phyloP scores from a whole-genome alignment of 2,329 filamentous ascomycete species.

The Nectriaceae sp. region DNA sequence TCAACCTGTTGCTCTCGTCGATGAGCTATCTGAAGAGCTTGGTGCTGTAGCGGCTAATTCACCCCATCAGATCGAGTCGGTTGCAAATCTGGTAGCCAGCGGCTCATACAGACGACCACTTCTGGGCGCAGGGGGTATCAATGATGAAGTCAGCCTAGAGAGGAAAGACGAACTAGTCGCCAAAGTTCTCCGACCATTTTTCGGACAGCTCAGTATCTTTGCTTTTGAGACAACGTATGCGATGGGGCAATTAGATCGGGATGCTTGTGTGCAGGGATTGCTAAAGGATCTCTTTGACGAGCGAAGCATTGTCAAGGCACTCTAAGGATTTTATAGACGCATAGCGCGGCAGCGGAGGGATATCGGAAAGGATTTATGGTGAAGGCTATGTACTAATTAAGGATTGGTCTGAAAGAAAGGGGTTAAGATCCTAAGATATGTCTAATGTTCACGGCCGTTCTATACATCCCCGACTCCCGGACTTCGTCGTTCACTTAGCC shows the following conservation, averaged over 20 bases:
- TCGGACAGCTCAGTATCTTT: slow-evolving; percentile 88
- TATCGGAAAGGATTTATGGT: no score
- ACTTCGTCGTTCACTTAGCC: no score
- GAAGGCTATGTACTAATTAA: no score
- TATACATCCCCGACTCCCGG: no score
- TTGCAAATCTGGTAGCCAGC: slow-evolving; percentile 37
- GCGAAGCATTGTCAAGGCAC: slow-evolving; percentile 63
- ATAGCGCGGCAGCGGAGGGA: neutral
- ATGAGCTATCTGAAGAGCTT: slow-evolving; percentile 80
- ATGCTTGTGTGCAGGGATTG: slow-evolving; percentile 63
- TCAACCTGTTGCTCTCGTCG: slow-evolving; percentile 74
- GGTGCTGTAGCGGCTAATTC: slow-evolving; percentile 46
- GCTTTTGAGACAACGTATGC: slow-evolving; percentile 92
- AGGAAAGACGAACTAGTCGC: slow-evolving; percentile 70
- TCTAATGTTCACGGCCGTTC: no score
- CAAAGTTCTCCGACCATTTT: slow-evolving; percentile 82
- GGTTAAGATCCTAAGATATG: no score
- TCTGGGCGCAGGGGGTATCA: slow-evolving; percentile 53
- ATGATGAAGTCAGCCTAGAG: slow-evolving; percentile 58
- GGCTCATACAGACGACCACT: slow-evolving; percentile 48
- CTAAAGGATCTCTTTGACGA: slow-evolving; percentile 81
- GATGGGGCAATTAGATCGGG: slow-evolving; percentile 70
- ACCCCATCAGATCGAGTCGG: slow-evolving; percentile 36
- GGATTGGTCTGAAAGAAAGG: no score
- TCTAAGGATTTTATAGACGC: slow-evolving; percentile 43